These are phyloP conservation scores for Saturnispora ahearnii DNA, from an alignment of 805 yeast genomes.

Conservation along the genomic window DNA sequence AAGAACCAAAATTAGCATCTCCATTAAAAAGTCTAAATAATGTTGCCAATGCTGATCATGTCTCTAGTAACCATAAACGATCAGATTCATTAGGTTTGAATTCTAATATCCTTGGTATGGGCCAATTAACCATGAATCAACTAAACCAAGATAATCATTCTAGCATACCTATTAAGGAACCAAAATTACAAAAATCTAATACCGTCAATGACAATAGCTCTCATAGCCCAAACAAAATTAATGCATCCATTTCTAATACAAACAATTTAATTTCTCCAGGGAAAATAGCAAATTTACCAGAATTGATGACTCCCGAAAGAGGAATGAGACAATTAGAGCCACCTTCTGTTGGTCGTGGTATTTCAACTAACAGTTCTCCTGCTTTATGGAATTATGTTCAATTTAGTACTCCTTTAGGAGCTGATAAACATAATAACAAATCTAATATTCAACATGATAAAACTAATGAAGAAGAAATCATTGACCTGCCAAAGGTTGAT, in stretches of 20 bases:
- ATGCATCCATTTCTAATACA: not conserved
- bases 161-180: not conserved
- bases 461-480: not conserved
- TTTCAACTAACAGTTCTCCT: slow-evolving; percentile 59
- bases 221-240: slow-evolving; percentile 1
- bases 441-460: slow-evolving; percentile 1
- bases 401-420: slow-evolving; percentile 36
- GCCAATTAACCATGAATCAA: not conserved
- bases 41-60: not conserved
- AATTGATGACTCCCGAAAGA: slow-evolving; percentile 58
- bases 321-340: slow-evolving; percentile 30
- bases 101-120: slow-evolving; percentile 1
- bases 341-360: slow-evolving; percentile 29
- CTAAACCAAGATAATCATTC: not conserved
- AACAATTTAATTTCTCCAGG: slow-evolving; percentile 21
- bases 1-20: not conserved
- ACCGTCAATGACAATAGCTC: not conserved
- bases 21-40: not conserved
- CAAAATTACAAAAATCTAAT: not conserved
- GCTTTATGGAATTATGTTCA: slow-evolving; percentile 93
- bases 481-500: slow-evolving; percentile 16
- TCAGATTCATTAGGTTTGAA: not conserved
- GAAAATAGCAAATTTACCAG: slow-evolving; percentile 39
- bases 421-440: slow-evolving; percentile 1
- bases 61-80: not conserved